phyloP scores from a whole-genome alignment of 768 basidiomycete species.

The Mycena latifolia region DNA sequence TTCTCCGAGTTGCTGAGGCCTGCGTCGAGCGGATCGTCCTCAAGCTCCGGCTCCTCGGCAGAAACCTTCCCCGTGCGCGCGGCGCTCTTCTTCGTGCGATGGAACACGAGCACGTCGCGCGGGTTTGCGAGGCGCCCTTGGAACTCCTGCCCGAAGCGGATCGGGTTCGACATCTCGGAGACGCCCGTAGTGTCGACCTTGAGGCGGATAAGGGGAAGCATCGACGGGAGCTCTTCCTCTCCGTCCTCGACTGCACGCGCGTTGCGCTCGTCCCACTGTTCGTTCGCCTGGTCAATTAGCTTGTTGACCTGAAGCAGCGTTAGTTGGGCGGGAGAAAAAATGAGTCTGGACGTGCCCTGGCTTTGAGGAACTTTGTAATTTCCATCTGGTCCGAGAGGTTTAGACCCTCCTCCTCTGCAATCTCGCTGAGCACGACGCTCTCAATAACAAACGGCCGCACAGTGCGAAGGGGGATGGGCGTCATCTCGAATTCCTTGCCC shows the following conservation, averaged over 20 bases:
- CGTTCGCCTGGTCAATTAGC: slow-evolving; percentile 83
- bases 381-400: slow-evolving; percentile 86
- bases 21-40: slow-evolving; percentile 61
- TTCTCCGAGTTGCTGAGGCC: slow-evolving; percentile 77
- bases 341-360: slow-evolving; percentile 46
- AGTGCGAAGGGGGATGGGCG: slow-evolving; percentile 88
- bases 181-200: slow-evolving; percentile 95
- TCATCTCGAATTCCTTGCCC: slow-evolving; percentile 88
- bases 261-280: slow-evolving; percentile 83
- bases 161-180: slow-evolving; percentile 93
- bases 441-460: slow-evolving; percentile 96
- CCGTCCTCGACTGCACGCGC: slow-evolving; percentile 69
- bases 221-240: slow-evolving; percentile 70
- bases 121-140: slow-evolving; percentile 93
- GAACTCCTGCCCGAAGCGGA: slow-evolving; percentile 97
- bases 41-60: slow-evolving; percentile 81
- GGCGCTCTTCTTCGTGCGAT: slow-evolving; percentile 79
- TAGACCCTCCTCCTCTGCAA: slow-evolving; percentile 81
- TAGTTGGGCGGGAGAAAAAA: neutral
- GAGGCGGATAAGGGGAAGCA: slow-evolving; percentile 90
- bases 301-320: slow-evolving; percentile 62
- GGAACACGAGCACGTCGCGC: slow-evolving; percentile 91
- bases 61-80: slow-evolving; percentile 65
- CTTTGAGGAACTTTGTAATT: slow-evolving; percentile 84
- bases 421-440: slow-evolving; percentile 80